Conservation (phyloP, 441 rosid genomes). For the Mallotus japonicus region DNA sequence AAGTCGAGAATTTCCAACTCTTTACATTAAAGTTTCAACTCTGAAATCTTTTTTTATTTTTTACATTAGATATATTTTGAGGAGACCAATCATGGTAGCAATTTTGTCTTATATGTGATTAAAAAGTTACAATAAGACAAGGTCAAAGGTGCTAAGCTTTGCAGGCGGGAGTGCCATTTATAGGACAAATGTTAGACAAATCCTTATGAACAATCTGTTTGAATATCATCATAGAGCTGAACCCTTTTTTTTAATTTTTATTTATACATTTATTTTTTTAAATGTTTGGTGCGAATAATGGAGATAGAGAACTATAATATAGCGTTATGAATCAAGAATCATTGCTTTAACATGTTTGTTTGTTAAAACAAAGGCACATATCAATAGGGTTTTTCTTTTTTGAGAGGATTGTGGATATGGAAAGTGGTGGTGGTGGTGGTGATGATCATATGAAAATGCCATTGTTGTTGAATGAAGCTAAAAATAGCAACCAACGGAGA, state of each 20-base stretch:
- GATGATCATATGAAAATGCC: constrained; percentile 17
- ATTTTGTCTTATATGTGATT: no score
- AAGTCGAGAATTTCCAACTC: no score
- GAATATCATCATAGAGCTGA: neutral
- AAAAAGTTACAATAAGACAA: neutral
- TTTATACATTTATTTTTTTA: no score
- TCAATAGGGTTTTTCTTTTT: neutral
- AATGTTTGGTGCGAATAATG: neutral
- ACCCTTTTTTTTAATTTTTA: neutral
- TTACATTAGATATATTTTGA: no score
- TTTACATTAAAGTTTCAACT: no score
- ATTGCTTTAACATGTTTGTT: neutral
- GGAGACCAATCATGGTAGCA: no score
- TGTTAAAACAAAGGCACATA: neutral
- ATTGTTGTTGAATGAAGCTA: constrained; percentile 24
- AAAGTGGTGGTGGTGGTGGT: neutral
- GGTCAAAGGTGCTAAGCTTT: neutral
- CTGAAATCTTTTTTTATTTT: no score
- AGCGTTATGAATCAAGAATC: neutral
- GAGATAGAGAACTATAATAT: no score
- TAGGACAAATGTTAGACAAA: neutral
- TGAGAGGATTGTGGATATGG: neutral
- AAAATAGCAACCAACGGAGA: neutral
- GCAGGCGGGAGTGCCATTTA: neutral
- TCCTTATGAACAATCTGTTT: neutral